Evolutionary conservation across 2,329 filamentous ascomycete species (phyloP).

Genomic region (Hypoxylon sp.): DNA sequence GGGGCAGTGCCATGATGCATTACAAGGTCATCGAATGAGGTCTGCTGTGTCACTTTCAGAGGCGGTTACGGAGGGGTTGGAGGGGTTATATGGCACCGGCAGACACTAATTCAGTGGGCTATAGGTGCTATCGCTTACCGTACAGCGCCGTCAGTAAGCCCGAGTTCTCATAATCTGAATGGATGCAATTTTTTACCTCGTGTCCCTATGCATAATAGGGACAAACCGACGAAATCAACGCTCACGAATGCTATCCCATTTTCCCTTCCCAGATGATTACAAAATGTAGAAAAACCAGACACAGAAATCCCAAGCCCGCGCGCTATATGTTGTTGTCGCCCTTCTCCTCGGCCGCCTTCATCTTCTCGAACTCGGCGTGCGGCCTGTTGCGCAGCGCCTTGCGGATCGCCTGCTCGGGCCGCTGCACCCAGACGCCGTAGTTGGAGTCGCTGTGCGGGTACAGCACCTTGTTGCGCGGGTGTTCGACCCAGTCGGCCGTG

Average conservation of each 20-base stretch:
- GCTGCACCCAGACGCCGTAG: slow-evolving; percentile 42
- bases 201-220: no score
- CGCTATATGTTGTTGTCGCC: slow-evolving; percentile 18
- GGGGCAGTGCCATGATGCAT: slow-evolving; percentile 30
- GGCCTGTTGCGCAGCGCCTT: slow-evolving; percentile 41
- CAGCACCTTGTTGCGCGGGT: slow-evolving; percentile 57
- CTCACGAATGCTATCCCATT: not conserved
- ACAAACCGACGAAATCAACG: slow-evolving; percentile 7
- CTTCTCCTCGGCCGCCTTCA: slow-evolving; percentile 1
- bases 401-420: slow-evolving; percentile 42
- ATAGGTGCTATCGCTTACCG: no score
- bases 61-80: not conserved
- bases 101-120: no score
- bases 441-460: slow-evolving; percentile 53
- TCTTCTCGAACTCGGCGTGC: slow-evolving; percentile 30
- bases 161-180: not conserved
- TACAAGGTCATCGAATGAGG: not conserved
- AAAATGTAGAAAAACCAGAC: not conserved
- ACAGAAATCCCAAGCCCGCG: not conserved
- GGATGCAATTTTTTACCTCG: not conserved
- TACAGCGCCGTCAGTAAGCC: not conserved
- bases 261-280: slow-evolving; percentile 16
- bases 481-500: slow-evolving; percentile 57
- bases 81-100: not conserved
- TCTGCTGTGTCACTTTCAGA: slow-evolving; percentile 4